Conservation (phyloP, 1,139 yeast genomes). For the Geotrichum candidum region DNA sequence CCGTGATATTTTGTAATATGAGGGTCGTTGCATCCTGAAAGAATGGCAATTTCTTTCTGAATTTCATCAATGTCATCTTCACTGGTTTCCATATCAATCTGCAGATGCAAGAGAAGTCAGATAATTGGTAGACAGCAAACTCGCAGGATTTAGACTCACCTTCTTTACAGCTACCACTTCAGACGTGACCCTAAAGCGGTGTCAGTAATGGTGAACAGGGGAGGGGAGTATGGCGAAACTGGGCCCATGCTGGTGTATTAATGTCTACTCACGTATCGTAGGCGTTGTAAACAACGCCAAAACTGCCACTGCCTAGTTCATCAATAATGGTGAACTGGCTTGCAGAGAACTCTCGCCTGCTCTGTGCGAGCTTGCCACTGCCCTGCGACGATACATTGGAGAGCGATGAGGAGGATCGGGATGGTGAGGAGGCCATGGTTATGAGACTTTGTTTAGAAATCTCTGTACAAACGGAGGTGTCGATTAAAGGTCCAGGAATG, state of each 20-base stretch:
- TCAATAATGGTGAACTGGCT: slow-evolving; percentile 58
- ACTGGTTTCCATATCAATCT: slow-evolving; percentile 73
- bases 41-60: slow-evolving; percentile 69
- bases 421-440: not conserved
- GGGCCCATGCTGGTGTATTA: not conserved
- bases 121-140: not conserved
- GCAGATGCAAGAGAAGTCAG: not conserved
- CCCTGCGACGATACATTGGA: not conserved
- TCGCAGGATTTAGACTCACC: slow-evolving; percentile 4
- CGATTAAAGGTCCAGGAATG: not conserved
- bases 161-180: slow-evolving; percentile 26
- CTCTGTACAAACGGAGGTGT: not conserved
- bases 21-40: slow-evolving; percentile 64
- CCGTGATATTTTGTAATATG: slow-evolving; percentile 76
- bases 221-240: not conserved
- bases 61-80: slow-evolving; percentile 73
- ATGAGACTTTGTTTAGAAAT: not conserved
- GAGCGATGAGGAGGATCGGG: not conserved
- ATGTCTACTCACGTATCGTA: slow-evolving; percentile 38
- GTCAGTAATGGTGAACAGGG: not conserved
- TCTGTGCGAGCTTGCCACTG: slow-evolving; percentile 2
- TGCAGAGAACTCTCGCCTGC: slow-evolving; percentile 35
- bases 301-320: slow-evolving; percentile 83
- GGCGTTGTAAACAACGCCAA: slow-evolving; percentile 81
- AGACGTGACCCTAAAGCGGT: slow-evolving; percentile 1